A percentile compares a stretch with the other conserved stretches of the same genome.
Conservation (phyloP, 2,329 filamentous ascomycete genomes). For the Fusarium staphyleae region DNA sequence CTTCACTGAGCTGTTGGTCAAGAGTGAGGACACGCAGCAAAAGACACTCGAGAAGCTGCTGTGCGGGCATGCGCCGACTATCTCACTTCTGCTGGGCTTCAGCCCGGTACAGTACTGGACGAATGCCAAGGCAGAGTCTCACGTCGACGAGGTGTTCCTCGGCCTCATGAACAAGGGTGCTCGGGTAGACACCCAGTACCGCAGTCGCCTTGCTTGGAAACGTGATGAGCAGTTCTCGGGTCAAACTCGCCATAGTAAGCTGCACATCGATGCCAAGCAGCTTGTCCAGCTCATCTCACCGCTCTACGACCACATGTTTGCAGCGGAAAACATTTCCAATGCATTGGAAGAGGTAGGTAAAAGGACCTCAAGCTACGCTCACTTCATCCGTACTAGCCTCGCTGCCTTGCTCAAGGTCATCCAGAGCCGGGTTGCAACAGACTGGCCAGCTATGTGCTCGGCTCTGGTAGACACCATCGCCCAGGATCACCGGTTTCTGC, state of each 20-base stretch:
- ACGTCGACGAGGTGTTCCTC: conserved; percentile 50
- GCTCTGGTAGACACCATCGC: conserved; percentile 42
- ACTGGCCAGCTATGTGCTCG: conserved; percentile 45
- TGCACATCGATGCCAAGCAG: conserved; percentile 47
- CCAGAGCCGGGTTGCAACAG: conserved; percentile 44
- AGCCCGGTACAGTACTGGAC: conserved; percentile 59
- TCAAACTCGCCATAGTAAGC: conserved; percentile 24
- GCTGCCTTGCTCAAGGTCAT: conserved; percentile 50
- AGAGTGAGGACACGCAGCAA: conserved; percentile 36
- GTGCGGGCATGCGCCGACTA: conserved; percentile 53
- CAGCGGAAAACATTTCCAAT: conserved; percentile 45
- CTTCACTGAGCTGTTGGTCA: conserved; percentile 56
- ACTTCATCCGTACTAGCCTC: conserved; percentile 51
- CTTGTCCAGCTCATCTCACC: conserved; percentile 51
- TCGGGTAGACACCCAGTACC: conserved; percentile 35
- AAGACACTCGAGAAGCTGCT: conserved; percentile 52
- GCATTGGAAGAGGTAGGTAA: conserved; percentile 10
- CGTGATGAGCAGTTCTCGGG: conserved; percentile 44
- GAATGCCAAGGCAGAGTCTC: conserved; percentile 52
- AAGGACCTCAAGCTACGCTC: conserved; percentile 34
- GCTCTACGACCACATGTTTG: conserved; percentile 56
- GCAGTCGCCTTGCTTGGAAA: conserved; percentile 48
- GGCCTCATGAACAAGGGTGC: conserved; percentile 22
- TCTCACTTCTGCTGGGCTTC: conserved; percentile 60
- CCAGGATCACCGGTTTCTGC: conserved; percentile 41